phyloP scores from a whole-genome alignment of 2,329 filamentous ascomycete genomes.

The Monilinia fructigena region DNA sequence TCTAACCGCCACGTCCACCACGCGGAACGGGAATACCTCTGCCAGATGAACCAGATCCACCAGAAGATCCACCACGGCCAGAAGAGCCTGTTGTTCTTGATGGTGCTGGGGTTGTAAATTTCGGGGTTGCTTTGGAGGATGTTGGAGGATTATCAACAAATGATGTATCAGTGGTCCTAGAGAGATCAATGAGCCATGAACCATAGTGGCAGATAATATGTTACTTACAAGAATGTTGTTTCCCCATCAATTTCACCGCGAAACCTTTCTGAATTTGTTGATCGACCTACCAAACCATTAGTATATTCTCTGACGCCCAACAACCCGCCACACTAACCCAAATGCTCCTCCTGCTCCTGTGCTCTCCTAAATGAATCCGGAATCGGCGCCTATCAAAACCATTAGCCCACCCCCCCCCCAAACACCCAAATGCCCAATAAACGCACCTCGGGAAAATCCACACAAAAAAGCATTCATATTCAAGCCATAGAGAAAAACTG shows the following conservation, averaged over 20 bases:
- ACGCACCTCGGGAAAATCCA: slow-evolving; percentile 88
- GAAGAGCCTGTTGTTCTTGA: slow-evolving; percentile 32
- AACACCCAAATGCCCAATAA: slow-evolving; percentile 19
- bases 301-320: slow-evolving; percentile 17
- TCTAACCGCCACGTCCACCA: slow-evolving; percentile 36
- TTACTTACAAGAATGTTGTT: slow-evolving; percentile 76
- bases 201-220: slow-evolving; percentile 7
- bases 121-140: slow-evolving; percentile 51
- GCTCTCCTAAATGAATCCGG: slow-evolving; percentile 75
- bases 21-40: slow-evolving; percentile 39
- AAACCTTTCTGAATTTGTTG: slow-evolving; percentile 42
- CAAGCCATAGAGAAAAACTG: slow-evolving; percentile 90
- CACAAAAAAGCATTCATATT: slow-evolving; percentile 99
- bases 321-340: slow-evolving; percentile 40
- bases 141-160: slow-evolving; percentile 80
- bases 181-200: slow-evolving; percentile 27
- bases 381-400: slow-evolving; percentile 66
- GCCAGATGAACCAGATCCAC: slow-evolving; percentile 33
- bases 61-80: slow-evolving; percentile 27
- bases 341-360: slow-evolving; percentile 55
- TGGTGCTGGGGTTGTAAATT: slow-evolving; percentile 40
- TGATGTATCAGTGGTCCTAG: slow-evolving; percentile 83
- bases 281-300: slow-evolving; percentile 31
- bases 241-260: slow-evolving; percentile 56
- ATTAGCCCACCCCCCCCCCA: slow-evolving; percentile 12